Evolutionary conservation across 306 rosid genomes (phyloP), one percentile per base, ranked within the genome.

Genomic region (Rubus idaeus): DNA sequence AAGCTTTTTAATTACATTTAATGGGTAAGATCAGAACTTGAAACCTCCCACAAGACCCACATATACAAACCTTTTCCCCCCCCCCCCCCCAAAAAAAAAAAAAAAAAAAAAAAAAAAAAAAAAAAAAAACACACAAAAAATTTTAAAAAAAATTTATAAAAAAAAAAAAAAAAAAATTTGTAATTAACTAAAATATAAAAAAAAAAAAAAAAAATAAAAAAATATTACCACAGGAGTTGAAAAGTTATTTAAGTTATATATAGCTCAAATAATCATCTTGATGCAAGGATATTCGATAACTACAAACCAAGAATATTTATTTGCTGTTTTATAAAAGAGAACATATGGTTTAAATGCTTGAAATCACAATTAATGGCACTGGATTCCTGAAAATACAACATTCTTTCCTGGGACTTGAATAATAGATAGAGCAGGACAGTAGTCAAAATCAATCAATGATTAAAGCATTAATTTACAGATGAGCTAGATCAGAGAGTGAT

Each of bases 31-130:
- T 37, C n/a, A 2, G 0, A 40, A 72, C 52, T 39, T 72, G 13
- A 3, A 72, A 55, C 52, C 65, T 53, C 51, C 35, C 64, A 12
- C 37, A 20, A 53, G 16, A 39, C 17, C 50, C 64, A 58, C 64
- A 23, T 58, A 23, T 55, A 69, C 88, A 76, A 72, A 93, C 98
- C 98, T 93, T n/a, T n/a, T n/a, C n/a, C n/a, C n/a, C n/a, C n/a
- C n/a, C n/a, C n/a, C n/a, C n/a, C n/a, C n/a, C n/a, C n/a, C n/a
- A n/a, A n/a, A n/a, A n/a, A n/a, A n/a, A n/a, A n/a, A n/a, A n/a
- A n/a, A n/a, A n/a, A n/a, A n/a, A n/a, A n/a, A n/a, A n/a, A n/a
- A n/a, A n/a, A n/a, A n/a, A n/a, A n/a, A n/a, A n/a, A n/a, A n/a
- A n/a, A n/a, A n/a, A n/a, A n/a, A n/a, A n/a, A n/a, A n/a, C n/a